phyloP scores from a whole-genome alignment of 2,329 filamentous ascomycete genomes.

The Penicillium digitatum region DNA sequence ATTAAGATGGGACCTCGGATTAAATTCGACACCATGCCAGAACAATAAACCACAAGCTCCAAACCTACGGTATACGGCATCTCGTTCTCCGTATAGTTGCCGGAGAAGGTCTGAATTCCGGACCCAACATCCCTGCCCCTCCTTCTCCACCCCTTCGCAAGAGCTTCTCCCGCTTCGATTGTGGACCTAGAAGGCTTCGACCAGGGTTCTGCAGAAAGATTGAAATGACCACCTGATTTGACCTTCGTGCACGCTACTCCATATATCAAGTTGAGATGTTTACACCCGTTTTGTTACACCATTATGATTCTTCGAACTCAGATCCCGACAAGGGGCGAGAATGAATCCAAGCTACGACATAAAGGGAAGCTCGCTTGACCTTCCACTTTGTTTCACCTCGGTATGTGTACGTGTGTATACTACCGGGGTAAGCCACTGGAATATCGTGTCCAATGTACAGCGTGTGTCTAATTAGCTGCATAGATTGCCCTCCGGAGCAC shows the following conservation, averaged over 20 bases:
- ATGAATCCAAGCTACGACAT: constrained; percentile 12
- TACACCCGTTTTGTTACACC: not conserved
- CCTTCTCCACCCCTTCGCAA: constrained; percentile 34
- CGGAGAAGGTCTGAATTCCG: constrained; percentile 10
- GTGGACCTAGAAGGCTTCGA: constrained; percentile 32
- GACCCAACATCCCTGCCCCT: constrained; percentile 21
- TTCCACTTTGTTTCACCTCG: constrained; percentile 18
- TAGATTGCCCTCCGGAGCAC: not conserved
- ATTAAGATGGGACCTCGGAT: not conserved
- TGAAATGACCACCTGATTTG: constrained; percentile 13
- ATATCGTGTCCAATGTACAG: not conserved
- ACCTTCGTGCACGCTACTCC: constrained; percentile 5
- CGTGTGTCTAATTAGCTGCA: not conserved
- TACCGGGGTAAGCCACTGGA: not conserved
- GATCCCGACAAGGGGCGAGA: constrained; percentile 6
- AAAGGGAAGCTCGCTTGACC: constrained; percentile 22
- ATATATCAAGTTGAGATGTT: not conserved
- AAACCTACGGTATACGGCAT: not conserved
- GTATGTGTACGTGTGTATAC: constrained; percentile 3
- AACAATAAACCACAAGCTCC: not conserved
- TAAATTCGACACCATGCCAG: not conserved
- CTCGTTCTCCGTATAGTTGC: not conserved
- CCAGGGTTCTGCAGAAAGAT: constrained; percentile 28
- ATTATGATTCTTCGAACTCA: not conserved
- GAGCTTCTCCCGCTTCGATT: constrained; percentile 40